Conservation (phyloP, 2,329 filamentous ascomycete genomes). For the Triangularia verruculosa region DNA sequence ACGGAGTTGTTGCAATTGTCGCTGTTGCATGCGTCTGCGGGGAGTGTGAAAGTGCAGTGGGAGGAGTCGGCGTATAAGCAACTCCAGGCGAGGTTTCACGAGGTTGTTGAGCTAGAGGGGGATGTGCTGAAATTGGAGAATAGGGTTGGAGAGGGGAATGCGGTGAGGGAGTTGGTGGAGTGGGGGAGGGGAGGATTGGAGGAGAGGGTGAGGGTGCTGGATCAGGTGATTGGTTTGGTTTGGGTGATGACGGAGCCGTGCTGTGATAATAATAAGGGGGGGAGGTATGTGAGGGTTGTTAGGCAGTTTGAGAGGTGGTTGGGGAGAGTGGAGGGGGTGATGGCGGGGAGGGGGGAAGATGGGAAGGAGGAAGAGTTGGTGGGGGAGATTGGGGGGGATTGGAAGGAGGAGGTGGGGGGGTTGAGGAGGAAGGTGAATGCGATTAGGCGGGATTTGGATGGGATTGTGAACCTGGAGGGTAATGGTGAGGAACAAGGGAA, state of each 20-base stretch:
- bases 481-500: constrained; percentile 16
- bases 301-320: constrained; percentile 60
- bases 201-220: constrained; percentile 56
- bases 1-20: constrained; percentile 65
- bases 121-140: constrained; percentile 44
- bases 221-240: constrained; percentile 53
- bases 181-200: constrained; percentile 50
- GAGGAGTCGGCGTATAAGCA: constrained; percentile 51
- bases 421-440: constrained; percentile 40
- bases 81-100: constrained; percentile 46
- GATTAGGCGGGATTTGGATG: constrained; percentile 36
- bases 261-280: constrained; percentile 34
- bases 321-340: constrained; percentile 44
- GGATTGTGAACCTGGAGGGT: constrained; percentile 15
- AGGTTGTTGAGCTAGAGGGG: constrained; percentile 35
- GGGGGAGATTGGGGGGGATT: constrained; percentile 20
- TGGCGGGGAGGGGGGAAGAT: constrained; percentile 39
- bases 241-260: constrained; percentile 53
- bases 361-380: constrained; percentile 15
- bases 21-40: constrained; percentile 57
- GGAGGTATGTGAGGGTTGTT: constrained; percentile 54
- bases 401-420: background rate
- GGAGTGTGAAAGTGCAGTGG: constrained; percentile 48
- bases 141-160: constrained; percentile 40
- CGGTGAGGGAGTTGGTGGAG: constrained; percentile 46